These are phyloP conservation scores for Immersiporthe knoxdaviesiana DNA, from an alignment of 2,329 filamentous ascomycete genomes.

Conservation along the genomic window DNA sequence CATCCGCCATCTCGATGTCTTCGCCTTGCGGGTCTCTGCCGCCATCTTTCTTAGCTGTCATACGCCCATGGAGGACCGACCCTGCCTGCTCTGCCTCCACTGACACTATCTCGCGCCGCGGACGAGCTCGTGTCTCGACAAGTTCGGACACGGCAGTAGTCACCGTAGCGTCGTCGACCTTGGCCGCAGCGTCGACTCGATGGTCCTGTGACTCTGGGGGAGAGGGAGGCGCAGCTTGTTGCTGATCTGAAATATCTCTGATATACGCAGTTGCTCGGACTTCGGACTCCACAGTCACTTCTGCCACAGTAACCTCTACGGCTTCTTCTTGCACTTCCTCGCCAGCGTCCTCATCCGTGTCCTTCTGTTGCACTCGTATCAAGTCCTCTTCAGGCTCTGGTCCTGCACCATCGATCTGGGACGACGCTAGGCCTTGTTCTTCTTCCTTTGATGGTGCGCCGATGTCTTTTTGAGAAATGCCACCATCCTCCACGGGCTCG, in stretches of 20 bases:
- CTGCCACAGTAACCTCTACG: neutral
- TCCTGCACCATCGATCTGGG: constrained; percentile 9
- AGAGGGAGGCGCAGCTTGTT: constrained; percentile 16
- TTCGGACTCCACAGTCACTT: neutral
- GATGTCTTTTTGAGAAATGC: constrained; percentile 3
- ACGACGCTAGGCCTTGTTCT: neutral
- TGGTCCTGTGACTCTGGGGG: constrained; percentile 14
- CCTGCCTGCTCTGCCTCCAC: constrained; percentile 15
- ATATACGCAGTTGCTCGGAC: constrained; percentile 5
- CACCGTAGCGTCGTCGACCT: constrained; percentile 19
- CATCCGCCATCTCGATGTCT: constrained; percentile 6
- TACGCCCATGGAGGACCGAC: neutral
- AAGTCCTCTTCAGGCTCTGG: neutral
- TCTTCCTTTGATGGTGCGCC: neutral
- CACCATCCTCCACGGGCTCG: neutral
- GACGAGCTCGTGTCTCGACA: constrained; percentile 13
- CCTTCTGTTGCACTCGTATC: neutral
- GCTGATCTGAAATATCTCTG: constrained; percentile 3
- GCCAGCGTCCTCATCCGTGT: neutral
- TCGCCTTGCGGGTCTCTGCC: neutral
- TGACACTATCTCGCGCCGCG: neutral
- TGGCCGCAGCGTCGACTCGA: neutral
- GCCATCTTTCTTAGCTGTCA: neutral
- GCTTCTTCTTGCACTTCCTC: neutral
- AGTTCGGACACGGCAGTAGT: constrained; percentile 19